Percentiles rank a stretch among this genome's conserved stretches.
Conservation (phyloP, 2,329 filamentous ascomycete genomes). For the Cladophialophora immunda region DNA sequence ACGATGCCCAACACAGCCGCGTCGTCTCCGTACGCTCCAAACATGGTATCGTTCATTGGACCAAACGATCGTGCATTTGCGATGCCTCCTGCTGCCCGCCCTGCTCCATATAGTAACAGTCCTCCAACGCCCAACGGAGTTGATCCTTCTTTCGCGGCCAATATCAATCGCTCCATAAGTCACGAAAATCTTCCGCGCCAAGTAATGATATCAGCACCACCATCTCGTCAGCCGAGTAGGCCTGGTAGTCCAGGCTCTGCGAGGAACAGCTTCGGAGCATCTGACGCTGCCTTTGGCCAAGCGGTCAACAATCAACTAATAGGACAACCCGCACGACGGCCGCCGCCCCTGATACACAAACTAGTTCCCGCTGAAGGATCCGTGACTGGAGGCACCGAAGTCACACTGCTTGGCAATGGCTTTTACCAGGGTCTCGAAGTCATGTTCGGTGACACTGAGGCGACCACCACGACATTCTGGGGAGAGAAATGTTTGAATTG, state of each 20-base stretch:
- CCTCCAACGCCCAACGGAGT: conserved; percentile 73
- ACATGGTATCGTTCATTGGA: conserved; percentile 48
- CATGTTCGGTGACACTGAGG: conserved; percentile 77
- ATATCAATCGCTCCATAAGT: conserved; percentile 67
- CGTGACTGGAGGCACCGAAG: conserved; percentile 83
- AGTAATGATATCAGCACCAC: conserved; percentile 75
- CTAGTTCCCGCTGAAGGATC: conserved; percentile 85
- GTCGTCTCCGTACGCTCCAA: conserved; percentile 54
- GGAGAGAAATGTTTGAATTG: conserved; percentile 82
- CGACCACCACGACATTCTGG: conserved; percentile 81
- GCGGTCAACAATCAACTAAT: conserved; percentile 43
- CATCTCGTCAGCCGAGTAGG: conserved; percentile 77
- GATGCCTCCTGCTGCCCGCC: conserved; percentile 52
- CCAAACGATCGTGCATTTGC: conserved; percentile 58
- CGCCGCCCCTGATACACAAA: conserved; percentile 76
- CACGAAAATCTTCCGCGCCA: conserved; percentile 71
- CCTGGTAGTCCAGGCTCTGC: conserved; percentile 73
- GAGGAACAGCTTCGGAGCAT: conserved; percentile 55
- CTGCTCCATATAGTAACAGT: conserved; percentile 63
- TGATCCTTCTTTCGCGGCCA: conserved; percentile 66
- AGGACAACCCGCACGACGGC: conserved; percentile 57
- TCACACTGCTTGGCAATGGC: conserved; percentile 81
- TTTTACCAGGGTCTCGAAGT: conserved; percentile 84
- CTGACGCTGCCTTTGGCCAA: conserved; percentile 45
- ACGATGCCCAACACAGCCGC: conserved; percentile 51